Base-by-base conservation (phyloP, 108 stramenopile species). In the Skeletonema grethae region DNA sequence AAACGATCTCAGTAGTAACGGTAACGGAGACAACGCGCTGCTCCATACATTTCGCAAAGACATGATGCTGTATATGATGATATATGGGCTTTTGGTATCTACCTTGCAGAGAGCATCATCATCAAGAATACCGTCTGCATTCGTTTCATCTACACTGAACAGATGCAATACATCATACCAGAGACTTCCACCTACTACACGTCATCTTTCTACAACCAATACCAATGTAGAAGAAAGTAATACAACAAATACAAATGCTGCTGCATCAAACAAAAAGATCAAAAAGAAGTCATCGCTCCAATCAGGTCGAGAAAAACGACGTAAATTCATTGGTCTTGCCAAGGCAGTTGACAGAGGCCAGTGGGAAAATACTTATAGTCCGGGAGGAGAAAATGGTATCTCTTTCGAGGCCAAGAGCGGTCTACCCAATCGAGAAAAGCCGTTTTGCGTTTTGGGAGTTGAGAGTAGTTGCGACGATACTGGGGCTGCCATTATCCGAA, bases 381-480 rank as follows among this genome's bases (percentile, higher is more conserved):
- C 95, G 32, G 82, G 87, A 34, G 88, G 86, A 5, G 3, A 35
- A 6, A 75, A 82, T 66, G 90, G 90, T 8, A 13, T 35, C 1
- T 67, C 66, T 4, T 95, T 92, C 73, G 62, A 59, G 41, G 87
- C 89, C 28, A 77, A 70, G 58, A 88, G 86, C 31, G 93, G 93
- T n/a, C 68, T 94, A 8, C 96, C 93, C 10, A 70, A 82, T 59
- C 34, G 36, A 5, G 72, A 57, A 2, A 72, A 65, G 57, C 77
- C 65, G 4, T 97, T 92, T 78, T 80, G 76, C 11, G 98, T 99
- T 18, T 73, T 99, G 73, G 98, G 98, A 24, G 97, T 99, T 77
- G 98, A 99, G 65, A 97, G 97, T 58, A 96, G 95, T 67, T 99
- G 98, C 74, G 98, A 97, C 65, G 97, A 94, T 73, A 94, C 93